Conservation (phyloP, 768 basidiomycete species). For the Phaeotremella skinneri region DNA sequence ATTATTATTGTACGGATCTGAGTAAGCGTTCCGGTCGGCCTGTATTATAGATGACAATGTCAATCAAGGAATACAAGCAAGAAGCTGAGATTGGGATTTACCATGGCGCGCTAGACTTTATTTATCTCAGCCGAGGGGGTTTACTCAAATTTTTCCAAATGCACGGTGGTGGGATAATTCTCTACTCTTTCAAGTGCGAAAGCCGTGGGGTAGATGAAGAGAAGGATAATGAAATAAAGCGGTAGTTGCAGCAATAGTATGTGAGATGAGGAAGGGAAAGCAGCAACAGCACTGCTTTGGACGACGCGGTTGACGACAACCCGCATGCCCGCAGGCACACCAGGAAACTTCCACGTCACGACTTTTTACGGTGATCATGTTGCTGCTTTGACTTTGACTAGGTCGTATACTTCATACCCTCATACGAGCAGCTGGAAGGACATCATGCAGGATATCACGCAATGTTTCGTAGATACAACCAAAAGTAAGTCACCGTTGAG, state of each 20-base stretch:
- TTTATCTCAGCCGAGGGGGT: too few relatives aligned
- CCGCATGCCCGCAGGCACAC: neutral
- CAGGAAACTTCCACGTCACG: neutral
- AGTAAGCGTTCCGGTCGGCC: slow-evolving; percentile 4
- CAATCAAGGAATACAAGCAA: neutral
- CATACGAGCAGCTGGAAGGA: neutral
- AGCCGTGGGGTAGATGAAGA: too few relatives aligned
- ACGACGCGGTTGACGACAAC: neutral
- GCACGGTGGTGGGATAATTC: too few relatives aligned
- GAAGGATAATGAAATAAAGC: too few relatives aligned
- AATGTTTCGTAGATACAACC: slow-evolving; percentile 3
- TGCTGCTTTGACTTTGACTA: neutral
- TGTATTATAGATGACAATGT: neutral
- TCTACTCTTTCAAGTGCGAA: too few relatives aligned
- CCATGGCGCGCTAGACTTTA: too few relatives aligned
- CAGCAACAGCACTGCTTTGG: neutral
- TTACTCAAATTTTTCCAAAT: too few relatives aligned
- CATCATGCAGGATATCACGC: slow-evolving; percentile 25
- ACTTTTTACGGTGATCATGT: neutral
- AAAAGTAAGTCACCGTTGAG: neutral
- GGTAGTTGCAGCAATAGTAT: too few relatives aligned
- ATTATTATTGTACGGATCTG: slow-evolving; percentile 11
- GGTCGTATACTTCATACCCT: neutral
- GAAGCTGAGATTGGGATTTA: neutral
- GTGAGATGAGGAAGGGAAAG: neutral